Base-by-base conservation (phyloP, 805 yeast species). In the Yamadazyma sp. region DNA sequence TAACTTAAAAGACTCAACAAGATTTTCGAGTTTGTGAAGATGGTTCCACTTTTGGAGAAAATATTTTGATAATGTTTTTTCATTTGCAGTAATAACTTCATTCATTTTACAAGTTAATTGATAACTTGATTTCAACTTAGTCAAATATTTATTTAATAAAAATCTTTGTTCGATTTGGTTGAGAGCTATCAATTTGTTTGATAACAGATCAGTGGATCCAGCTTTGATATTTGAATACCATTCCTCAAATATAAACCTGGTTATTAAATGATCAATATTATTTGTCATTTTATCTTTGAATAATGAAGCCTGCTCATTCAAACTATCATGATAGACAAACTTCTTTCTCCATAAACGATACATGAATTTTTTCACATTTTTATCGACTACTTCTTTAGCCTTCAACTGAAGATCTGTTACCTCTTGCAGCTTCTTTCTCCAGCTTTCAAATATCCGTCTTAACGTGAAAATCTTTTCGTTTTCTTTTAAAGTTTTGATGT, bases 91-190 rank as follows among this genome's bases (percentile, higher is more conserved):
- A 5, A 19, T 22, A 3, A 36, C 38, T 14, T 28, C 27, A n/a
- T 17, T 10, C 20, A 27, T 18, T 30, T 31, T 36, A 5, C 3
- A 11, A 3, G 21, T n/a, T 15, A 32, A 23, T 6, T 27, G 20
- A 14, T 18, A 16, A 6, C 34, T 31, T 11, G n/a, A 12, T 23
- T 32, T 33, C 21, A 30, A n/a, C 1, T 31, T 29, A 1, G 30
- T 17, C 21, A 58, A 47, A 20, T 29, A 43, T 20, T 39, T 45
- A 8, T 22, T 33, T 17, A 38, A 23, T 5, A 49, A 16, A 23
- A 51, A 48, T 1, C 26, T 21, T 12, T 43, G 38, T 26, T 58
- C 58, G 7, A 9, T 8, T 5, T 13, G n/a, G 12, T 27, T 27
- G 7, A 27, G 30, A 5, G 7, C 15, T 19, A 14, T 15, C 20